A percentile compares a stretch with the other conserved stretches of the same genome.
Evolutionary conservation across 305 asterid genomes (phyloP).

Genomic region (Rubia balearica): DNA sequence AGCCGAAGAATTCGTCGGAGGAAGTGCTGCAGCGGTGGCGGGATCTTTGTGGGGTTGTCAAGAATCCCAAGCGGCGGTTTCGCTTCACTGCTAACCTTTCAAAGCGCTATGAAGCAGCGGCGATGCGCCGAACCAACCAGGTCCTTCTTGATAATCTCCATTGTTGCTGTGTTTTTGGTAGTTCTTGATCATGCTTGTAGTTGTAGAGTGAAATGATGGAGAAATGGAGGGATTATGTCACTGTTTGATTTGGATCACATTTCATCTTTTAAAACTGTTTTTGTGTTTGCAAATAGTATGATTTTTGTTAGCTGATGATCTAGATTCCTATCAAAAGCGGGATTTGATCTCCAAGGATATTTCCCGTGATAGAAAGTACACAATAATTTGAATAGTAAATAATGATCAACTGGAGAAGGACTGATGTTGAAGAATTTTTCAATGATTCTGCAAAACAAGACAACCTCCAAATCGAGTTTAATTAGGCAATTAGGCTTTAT

Average conservation of each 20-base stretch:
- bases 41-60: conserved; percentile 77
- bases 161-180: background rate
- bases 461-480: too few species aligned
- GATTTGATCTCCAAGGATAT: too few species aligned
- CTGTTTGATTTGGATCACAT: background rate
- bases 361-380: too few species aligned
- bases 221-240: background rate
- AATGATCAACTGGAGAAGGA: too few species aligned
- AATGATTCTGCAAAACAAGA: too few species aligned
- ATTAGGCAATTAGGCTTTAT: too few species aligned
- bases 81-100: conserved; percentile 89
- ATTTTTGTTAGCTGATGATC: background rate
- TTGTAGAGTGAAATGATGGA: background rate
- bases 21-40: conserved; percentile 80
- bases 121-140: conserved; percentile 83
- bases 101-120: conserved; percentile 79
- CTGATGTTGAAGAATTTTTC: too few species aligned
- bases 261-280: background rate
- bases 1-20: conserved; percentile 63
- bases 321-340: background rate
- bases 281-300: background rate
- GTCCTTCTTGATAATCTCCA: conserved; percentile 21
- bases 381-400: too few species aligned
- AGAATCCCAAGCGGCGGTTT: conserved; percentile 82
- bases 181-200: too few species aligned